A percentile compares a stretch with the other conserved stretches of the same genome.
Conservation (phyloP, 441 rosid species). For the Gossypium gossypioides region DNA sequence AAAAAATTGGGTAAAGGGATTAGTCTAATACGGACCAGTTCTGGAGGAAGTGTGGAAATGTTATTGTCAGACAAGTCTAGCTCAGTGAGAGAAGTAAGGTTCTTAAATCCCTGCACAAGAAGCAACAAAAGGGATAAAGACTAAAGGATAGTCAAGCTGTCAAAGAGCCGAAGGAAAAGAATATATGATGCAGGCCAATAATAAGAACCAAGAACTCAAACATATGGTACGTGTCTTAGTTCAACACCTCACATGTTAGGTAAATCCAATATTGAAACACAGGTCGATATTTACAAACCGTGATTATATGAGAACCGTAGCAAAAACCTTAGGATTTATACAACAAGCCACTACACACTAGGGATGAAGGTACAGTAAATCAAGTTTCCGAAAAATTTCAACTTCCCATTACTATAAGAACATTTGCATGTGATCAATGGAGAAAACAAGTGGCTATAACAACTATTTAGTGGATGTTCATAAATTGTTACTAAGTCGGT, state of each 20-base stretch:
- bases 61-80: constrained; percentile 81
- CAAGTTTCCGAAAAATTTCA: neutral
- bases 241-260: neutral
- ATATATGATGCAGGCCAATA: neutral
- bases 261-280: neutral
- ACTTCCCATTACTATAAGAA: neutral
- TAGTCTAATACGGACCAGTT: constrained; percentile 40
- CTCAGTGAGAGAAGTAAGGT: constrained; percentile 56
- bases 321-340: no score
- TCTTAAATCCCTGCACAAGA: constrained; percentile 53
- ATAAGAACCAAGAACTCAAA: neutral
- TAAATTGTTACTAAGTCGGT: neutral
- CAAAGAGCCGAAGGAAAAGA: neutral
- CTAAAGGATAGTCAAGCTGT: neutral
- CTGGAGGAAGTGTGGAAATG: constrained; percentile 72
- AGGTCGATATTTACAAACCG: neutral
- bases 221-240: neutral
- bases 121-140: constrained; percentile 2
- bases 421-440: neutral
- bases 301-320: no score
- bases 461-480: neutral
- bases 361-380: neutral
- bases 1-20: neutral
- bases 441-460: neutral
- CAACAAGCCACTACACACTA: no score